Evolutionary conservation across 495 filamentous ascomycete species (phyloP), one percentile per base, ranked within the genome.

Genomic region (Aspergillus avenaceus): DNA sequence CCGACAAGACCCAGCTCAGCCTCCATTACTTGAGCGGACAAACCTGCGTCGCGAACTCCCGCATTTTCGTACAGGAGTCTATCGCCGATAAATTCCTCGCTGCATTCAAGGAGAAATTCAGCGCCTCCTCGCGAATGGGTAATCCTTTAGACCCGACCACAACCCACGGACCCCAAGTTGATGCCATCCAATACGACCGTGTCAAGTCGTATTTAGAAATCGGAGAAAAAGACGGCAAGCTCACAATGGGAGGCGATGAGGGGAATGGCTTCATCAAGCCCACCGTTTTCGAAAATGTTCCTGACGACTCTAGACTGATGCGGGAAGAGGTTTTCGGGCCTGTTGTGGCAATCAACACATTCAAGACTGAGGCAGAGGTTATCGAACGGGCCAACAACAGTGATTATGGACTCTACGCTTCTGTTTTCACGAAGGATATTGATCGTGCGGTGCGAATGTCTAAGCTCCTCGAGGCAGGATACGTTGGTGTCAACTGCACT

Each of bases 401-500:
- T 6, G 88, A 84, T 1, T 95, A 92, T 57, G 92, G 91, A 0
- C 79, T 97, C 11, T 90, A 87, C 34, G 81, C 83, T 12, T 84
- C 89, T 0, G 69, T 96, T 0, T 96, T 95, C 55, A 96, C 87
- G 1, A 76, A 84, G 64, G 80, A 96, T 62, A 70, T 96, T 50
- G 79, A 80, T 52, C 81, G 66, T 8, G 60, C 63, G 8, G 40
- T 67, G 28, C 59, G 64, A 0, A 12, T 71, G 41, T 64, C 71
- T 0, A 66, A 58, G 34, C 54, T 55, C n/a, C 24, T 71, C 8
- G 58, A 69, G 43, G 60, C 66, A 8, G 70, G 69, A 26, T 90
- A 90, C 81, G 90, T 96, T 37, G 95, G 87, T 81, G 84, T 97
- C 58, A 96, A 96, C 64, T 86, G 81, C 50, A 85, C 65, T 42